These are phyloP conservation scores for Bothriochloa decipiens DNA, from an alignment of 176 grass and related monocot species.

Conservation along the genomic window DNA sequence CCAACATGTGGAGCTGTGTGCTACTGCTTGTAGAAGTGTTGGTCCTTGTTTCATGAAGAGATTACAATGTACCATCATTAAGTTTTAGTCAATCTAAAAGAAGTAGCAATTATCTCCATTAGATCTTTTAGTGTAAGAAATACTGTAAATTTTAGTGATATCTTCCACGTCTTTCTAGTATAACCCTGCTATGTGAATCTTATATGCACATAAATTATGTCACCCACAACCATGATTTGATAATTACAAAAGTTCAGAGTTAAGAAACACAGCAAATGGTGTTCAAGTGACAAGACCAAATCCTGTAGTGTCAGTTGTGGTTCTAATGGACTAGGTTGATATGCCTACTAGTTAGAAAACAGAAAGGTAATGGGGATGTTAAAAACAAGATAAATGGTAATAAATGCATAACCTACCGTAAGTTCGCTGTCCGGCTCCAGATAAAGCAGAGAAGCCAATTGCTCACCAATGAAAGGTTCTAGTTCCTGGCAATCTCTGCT, in stretches of 20 bases:
- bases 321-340: constrained; percentile 21
- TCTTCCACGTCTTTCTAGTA: constrained; percentile 3
- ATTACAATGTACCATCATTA: background rate
- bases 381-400: constrained; percentile 31
- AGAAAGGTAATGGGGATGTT: constrained; percentile 8
- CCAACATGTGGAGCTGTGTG: background rate
- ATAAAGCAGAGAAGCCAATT: constrained; percentile 94
- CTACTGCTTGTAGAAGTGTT: background rate
- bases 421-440: constrained; percentile 93
- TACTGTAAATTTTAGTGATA: background rate
- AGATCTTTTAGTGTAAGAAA: background rate
- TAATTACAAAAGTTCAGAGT: background rate
- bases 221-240: constrained; percentile 3
- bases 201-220: constrained; percentile 16
- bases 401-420: constrained; percentile 67
- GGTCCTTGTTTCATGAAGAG: background rate
- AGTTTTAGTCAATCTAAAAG: constrained; percentile 14
- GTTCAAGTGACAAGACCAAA: constrained; percentile 29
- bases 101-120: background rate
- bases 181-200: constrained; percentile 12
- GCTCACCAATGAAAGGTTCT: constrained; percentile 93
- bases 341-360: constrained; percentile 17
- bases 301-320: background rate
- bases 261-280: constrained; percentile 6
- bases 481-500: constrained; percentile 98